Evolutionary conservation across 768 basidiomycete species (phyloP).

Genomic region (Russula emetica): DNA sequence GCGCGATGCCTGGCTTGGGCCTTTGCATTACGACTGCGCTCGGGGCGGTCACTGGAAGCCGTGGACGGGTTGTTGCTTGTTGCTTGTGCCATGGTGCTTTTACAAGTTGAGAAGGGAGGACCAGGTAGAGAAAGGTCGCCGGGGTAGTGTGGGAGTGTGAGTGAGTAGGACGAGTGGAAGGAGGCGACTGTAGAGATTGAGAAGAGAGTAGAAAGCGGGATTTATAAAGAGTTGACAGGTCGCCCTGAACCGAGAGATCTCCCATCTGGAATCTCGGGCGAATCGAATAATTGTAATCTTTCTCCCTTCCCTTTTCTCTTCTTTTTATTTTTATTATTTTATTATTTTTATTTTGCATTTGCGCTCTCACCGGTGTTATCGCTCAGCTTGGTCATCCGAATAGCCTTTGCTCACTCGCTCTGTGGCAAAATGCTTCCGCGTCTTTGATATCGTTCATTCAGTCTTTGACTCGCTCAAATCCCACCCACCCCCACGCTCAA

Average conservation of each 20-base stretch:
- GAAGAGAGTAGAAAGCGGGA: constrained; percentile 9
- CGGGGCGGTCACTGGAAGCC: constrained; percentile 39
- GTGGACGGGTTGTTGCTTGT: neutral
- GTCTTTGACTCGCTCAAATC: neutral
- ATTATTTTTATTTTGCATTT: neutral
- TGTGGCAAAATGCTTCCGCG: constrained; percentile 18
- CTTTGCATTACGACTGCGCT: constrained; percentile 81
- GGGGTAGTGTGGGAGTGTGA: neutral
- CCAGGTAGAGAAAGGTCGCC: neutral
- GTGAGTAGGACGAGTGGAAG: neutral
- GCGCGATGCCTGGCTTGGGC: constrained; percentile 88
- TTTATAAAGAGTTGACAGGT: constrained; percentile 24
- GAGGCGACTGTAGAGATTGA: constrained; percentile 10
- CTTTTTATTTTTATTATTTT: neutral
- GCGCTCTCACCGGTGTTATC: constrained; percentile 25
- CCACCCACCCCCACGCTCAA: constrained; percentile 11
- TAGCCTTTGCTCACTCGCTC: constrained; percentile 5
- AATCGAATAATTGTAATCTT: constrained; percentile 4
- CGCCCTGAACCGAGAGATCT: constrained; percentile 21
- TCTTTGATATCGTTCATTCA: constrained; percentile 8
- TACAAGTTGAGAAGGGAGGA: neutral
- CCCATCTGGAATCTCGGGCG: constrained; percentile 9
- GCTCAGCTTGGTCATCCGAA: constrained; percentile 28
- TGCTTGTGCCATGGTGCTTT: constrained; percentile 17
- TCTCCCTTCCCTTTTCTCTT: neutral